A percentile compares a stretch with the other conserved stretches of the same genome.
These are phyloP conservation scores for Lachnellula arida DNA, from an alignment of 2,329 filamentous ascomycete species.

Conservation along the genomic window DNA sequence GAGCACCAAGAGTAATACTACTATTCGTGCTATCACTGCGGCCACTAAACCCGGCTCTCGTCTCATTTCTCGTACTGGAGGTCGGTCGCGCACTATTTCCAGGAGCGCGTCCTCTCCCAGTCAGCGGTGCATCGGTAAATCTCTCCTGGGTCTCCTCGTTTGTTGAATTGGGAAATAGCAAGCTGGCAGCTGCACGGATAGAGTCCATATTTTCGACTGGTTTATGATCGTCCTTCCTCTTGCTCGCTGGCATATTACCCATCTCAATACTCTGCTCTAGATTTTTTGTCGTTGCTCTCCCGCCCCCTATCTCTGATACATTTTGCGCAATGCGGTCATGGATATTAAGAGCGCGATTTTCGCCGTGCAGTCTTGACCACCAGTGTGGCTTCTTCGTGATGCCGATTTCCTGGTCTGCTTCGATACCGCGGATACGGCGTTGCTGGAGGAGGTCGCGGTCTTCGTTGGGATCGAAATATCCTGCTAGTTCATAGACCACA, in stretches of 20 bases:
- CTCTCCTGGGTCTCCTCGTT: slow-evolving; percentile 5
- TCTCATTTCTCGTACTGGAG: slow-evolving; percentile 1
- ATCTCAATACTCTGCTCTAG: slow-evolving; percentile 34
- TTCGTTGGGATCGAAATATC: slow-evolving; percentile 63
- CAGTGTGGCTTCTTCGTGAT: slow-evolving; percentile 58
- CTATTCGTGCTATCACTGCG: slow-evolving; percentile 25
- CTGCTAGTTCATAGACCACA: slow-evolving; percentile 48
- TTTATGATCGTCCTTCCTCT: slow-evolving; percentile 28
- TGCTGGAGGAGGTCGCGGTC: slow-evolving; percentile 63
- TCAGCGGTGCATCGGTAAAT: slow-evolving; percentile 15
- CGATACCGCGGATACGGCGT: slow-evolving; percentile 51
- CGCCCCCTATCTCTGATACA: slow-evolving; percentile 34
- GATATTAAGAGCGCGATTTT: slow-evolving; percentile 24
- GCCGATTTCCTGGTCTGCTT: slow-evolving; percentile 56
- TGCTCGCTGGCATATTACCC: slow-evolving; percentile 34
- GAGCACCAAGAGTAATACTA: slow-evolving; percentile 24
- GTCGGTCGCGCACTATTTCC: neutral
- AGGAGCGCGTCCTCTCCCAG: slow-evolving; percentile 2
- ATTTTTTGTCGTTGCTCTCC: slow-evolving; percentile 25
- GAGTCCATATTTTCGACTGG: slow-evolving; percentile 46
- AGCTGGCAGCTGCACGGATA: slow-evolving; percentile 9
- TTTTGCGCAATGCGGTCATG: slow-evolving; percentile 32
- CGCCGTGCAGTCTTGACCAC: slow-evolving; percentile 49
- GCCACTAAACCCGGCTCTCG: slow-evolving; percentile 4
- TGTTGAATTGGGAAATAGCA: slow-evolving; percentile 13